Conservation (phyloP, 2,329 filamentous ascomycete genomes). For the Venturia aucupariae region DNA sequence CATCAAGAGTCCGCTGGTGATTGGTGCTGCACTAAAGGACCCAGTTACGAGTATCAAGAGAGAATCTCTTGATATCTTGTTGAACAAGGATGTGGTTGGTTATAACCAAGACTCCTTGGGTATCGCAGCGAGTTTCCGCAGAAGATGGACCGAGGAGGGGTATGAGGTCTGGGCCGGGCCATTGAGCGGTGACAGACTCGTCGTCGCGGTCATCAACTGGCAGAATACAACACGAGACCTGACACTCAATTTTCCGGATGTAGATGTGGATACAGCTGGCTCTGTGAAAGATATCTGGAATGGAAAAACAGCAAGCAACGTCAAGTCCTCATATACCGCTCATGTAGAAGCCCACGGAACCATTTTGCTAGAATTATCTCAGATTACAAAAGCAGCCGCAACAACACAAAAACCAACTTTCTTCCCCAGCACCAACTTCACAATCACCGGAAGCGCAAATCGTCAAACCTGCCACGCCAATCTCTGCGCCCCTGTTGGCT, state of each 20-base stretch:
- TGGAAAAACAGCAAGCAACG: not conserved
- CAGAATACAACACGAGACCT: not conserved
- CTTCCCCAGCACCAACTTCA: not conserved
- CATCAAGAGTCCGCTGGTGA: conserved; percentile 37
- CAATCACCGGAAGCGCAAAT: not conserved
- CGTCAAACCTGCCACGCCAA: not conserved
- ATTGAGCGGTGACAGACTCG: not conserved
- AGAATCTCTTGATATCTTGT: conserved; percentile 35
- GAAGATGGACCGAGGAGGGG: not conserved
- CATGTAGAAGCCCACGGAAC: not conserved
- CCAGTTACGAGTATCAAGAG: conserved; percentile 23
- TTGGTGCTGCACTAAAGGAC: conserved; percentile 36
- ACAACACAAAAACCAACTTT: not conserved
- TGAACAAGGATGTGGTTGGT: conserved; percentile 40
- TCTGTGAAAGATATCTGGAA: not conserved
- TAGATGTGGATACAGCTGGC: not conserved
- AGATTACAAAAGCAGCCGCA: not conserved
- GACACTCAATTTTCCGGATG: not conserved
- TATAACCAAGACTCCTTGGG: conserved; percentile 38
- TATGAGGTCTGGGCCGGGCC: conserved; percentile 5
- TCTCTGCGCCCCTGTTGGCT: not conserved
- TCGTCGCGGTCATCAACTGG: not conserved
- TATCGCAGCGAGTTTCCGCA: not conserved
- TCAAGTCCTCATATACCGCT: not conserved
- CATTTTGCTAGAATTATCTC: not conserved